Conservation (phyloP, 1,284 basidiomycete species). For the Thelephora terrestris region DNA sequence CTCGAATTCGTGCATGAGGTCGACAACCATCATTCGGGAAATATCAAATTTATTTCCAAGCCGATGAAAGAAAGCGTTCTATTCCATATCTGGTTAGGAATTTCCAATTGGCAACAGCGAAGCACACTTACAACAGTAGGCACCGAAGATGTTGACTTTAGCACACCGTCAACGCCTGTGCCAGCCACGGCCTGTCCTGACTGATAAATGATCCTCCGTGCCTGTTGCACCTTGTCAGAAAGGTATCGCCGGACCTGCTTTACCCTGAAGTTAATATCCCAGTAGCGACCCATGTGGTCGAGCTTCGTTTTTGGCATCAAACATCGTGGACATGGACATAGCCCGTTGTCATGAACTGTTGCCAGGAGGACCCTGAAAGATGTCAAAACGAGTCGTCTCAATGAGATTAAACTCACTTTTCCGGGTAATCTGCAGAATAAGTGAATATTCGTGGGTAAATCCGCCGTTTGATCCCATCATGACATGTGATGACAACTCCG, state of each 20-base stretch:
- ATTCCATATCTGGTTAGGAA: slow-evolving; percentile 1
- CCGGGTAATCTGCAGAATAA: slow-evolving; percentile 22
- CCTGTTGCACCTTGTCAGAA: no score
- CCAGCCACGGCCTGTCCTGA: no score
- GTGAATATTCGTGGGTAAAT: slow-evolving; percentile 18
- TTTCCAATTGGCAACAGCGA: no score
- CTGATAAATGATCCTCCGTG: no score
- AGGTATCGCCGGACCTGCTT: no score
- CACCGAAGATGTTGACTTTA: background rate
- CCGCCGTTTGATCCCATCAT: slow-evolving; percentile 13
- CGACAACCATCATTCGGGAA: slow-evolving; percentile 13
- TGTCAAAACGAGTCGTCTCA: slow-evolving; percentile 15
- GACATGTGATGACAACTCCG: slow-evolving; percentile 16
- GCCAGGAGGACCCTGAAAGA: slow-evolving; percentile 8
- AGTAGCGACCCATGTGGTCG: slow-evolving; percentile 4
- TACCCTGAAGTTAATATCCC: background rate
- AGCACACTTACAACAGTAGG: background rate
- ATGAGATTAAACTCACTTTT: slow-evolving; percentile 15
- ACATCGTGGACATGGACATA: slow-evolving; percentile 23
- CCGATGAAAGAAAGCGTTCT: slow-evolving; percentile 25
- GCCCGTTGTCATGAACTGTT: slow-evolving; percentile 11
- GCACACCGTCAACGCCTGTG: no score
- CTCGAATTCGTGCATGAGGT: no score
- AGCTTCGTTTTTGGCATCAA: slow-evolving; percentile 13
- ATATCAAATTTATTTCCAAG: slow-evolving; percentile 11